Evolutionary conservation across 805 yeast genomes (phyloP).

Genomic region (Saturnispora bothae): DNA sequence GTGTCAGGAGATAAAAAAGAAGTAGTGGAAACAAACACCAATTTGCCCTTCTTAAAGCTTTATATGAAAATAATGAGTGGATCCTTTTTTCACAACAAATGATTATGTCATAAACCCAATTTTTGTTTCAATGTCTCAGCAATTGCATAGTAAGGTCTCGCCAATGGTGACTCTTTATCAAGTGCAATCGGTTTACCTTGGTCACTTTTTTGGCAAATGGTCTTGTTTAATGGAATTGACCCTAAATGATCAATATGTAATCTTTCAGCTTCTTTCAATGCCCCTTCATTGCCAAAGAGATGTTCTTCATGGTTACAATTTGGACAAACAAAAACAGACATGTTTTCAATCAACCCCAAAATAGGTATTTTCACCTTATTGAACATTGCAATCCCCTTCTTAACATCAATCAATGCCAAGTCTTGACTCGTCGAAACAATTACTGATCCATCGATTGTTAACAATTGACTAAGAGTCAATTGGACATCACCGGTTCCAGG

Average conservation of each 20-base stretch:
- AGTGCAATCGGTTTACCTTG: conserved; percentile 54
- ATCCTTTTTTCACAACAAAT: not conserved
- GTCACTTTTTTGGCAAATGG: conserved; percentile 53
- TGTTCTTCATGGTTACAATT: conserved; percentile 65
- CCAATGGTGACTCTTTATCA: conserved; percentile 26
- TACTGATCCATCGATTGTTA: conserved; percentile 69
- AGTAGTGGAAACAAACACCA: not conserved
- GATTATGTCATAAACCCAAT: conserved; percentile 1
- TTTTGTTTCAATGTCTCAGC: conserved; percentile 32
- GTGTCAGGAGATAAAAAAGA: not conserved
- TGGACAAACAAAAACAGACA: conserved; percentile 71
- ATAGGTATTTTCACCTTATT: conserved; percentile 60
- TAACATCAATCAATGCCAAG: conserved; percentile 69
- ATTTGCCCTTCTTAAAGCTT: too few species aligned
- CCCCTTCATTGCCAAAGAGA: conserved; percentile 63
- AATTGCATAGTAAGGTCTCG: conserved; percentile 37
- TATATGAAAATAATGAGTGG: too few species aligned
- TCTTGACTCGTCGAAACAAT: conserved; percentile 84
- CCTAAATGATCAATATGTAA: conserved; percentile 46
- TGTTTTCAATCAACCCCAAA: conserved; percentile 70
- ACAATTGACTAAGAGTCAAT: conserved; percentile 67
- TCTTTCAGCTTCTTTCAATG: conserved; percentile 36
- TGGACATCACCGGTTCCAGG: conserved; percentile 91
- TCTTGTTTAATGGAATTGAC: conserved; percentile 53
- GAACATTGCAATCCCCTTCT: conserved; percentile 73